Conservation (phyloP, 148 eudicot species). For the Nepenthes mirabilis region DNA sequence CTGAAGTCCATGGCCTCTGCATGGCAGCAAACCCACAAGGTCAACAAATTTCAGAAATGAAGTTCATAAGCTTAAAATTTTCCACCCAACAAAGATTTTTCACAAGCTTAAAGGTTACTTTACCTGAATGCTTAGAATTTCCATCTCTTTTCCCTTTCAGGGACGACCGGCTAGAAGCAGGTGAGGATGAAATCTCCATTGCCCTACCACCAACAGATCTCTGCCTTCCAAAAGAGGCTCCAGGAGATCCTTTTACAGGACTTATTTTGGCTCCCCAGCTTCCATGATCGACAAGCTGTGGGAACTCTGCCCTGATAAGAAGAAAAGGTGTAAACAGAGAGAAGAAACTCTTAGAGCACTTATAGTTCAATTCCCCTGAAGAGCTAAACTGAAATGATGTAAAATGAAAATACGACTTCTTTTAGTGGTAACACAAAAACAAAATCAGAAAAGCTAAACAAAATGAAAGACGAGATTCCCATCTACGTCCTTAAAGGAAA, state of each 20-base stretch:
- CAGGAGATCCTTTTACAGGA: constrained; percentile 44
- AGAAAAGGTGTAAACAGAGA: neutral
- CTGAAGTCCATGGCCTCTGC: constrained; percentile 92
- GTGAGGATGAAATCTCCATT: constrained; percentile 32
- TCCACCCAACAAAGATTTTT: neutral
- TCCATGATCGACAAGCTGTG: constrained; percentile 57
- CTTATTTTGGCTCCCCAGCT: constrained; percentile 49
- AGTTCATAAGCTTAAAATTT: neutral
- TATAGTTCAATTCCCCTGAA: neutral
- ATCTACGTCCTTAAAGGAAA: too few relatives aligned
- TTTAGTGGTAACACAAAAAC: too few relatives aligned
- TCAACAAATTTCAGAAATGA: neutral
- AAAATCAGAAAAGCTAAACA: too few relatives aligned
- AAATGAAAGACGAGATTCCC: too few relatives aligned
- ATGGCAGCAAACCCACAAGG: constrained; percentile 3
- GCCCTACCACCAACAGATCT: constrained; percentile 39
- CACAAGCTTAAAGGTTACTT: neutral
- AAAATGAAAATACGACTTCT: too few relatives aligned
- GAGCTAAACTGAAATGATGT: neutral
- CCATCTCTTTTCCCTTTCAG: constrained; percentile 52
- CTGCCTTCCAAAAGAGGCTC: constrained; percentile 36
- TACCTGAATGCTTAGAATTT: constrained; percentile 59
- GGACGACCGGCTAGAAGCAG: constrained; percentile 36
- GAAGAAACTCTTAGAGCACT: neutral
- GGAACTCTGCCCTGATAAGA: constrained; percentile 49